phyloP scores from a whole-genome alignment of 345 rosid species.

The Durio zibethinus region DNA sequence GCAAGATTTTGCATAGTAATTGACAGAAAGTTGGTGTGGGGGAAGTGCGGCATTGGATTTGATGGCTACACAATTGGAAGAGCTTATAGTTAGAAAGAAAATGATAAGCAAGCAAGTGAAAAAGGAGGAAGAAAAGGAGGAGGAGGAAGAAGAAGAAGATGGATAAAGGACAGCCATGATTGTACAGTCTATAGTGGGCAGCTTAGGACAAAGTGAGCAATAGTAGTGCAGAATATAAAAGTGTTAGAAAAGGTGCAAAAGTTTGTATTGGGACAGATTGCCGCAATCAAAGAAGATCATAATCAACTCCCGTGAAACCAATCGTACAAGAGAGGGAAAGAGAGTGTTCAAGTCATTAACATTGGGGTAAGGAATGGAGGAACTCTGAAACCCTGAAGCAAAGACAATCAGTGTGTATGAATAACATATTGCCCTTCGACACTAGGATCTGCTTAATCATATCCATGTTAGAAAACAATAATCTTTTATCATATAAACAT shows the following conservation, averaged over 20 bases:
- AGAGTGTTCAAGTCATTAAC: not conserved
- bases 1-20: conserved; percentile 68
- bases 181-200: conserved; percentile 8
- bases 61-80: conserved; percentile 19
- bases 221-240: conserved; percentile 21
- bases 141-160: conserved; percentile 30
- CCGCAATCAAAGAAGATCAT: conserved; percentile 8
- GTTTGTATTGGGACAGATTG: conserved; percentile 6
- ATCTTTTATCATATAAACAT: not conserved
- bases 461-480: not conserved
- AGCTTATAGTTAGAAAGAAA: conserved; percentile 21
- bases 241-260: not conserved
- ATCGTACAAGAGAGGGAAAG: not conserved
- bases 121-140: too few species aligned
- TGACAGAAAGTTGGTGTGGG: conserved; percentile 41
- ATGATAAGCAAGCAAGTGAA: conserved; percentile 31
- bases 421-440: not conserved
- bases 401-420: not conserved
- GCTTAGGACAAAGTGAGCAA: conserved; percentile 30
- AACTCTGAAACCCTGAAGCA: not conserved
- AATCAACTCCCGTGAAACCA: conserved; percentile 46
- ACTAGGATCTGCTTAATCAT: not conserved
- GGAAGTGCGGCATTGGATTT: conserved; percentile 14
- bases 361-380: not conserved
- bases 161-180: conserved; percentile 38